These are phyloP conservation scores for Kodamaea sp. DNA, from an alignment of 1,139 yeast species.

Conservation along the genomic window DNA sequence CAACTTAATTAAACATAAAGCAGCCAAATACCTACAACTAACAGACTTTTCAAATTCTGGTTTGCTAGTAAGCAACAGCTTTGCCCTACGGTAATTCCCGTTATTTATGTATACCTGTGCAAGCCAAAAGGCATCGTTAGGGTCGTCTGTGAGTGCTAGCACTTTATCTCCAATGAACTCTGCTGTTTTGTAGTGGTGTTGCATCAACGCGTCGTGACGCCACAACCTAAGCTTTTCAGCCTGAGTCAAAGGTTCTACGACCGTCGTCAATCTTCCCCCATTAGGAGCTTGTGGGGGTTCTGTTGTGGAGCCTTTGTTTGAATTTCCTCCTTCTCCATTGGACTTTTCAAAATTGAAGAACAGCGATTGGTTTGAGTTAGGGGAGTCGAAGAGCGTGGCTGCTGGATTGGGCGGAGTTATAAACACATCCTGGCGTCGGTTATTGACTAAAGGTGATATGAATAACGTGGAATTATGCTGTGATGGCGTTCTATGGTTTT, in stretches of 20 bases:
- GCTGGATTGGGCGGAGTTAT: slow-evolving; percentile 58
- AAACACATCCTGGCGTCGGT: slow-evolving; percentile 49
- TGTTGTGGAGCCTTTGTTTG: slow-evolving; percentile 10
- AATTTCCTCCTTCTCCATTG: slow-evolving; percentile 15
- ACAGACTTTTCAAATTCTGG: slow-evolving; percentile 50
- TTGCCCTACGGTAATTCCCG: slow-evolving; percentile 79
- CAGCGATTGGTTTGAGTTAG: slow-evolving; percentile 44
- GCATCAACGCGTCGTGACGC: slow-evolving; percentile 94
- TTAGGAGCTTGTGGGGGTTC: slow-evolving; percentile 14
- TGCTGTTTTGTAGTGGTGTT: slow-evolving; percentile 89
- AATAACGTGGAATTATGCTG: slow-evolving; percentile 65
- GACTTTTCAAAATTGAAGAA: slow-evolving; percentile 36
- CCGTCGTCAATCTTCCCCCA: slow-evolving; percentile 6
- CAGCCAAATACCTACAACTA: slow-evolving; percentile 81
- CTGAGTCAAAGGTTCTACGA: slow-evolving; percentile 58
- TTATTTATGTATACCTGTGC: slow-evolving; percentile 82
- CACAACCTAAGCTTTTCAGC: slow-evolving; percentile 86
- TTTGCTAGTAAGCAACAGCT: slow-evolving; percentile 54
- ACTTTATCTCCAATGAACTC: slow-evolving; percentile 92
- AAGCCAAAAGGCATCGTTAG: slow-evolving; percentile 95
- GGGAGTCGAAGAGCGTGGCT: slow-evolving; percentile 44
- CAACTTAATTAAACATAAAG: slow-evolving; percentile 68
- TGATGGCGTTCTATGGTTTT: slow-evolving; percentile 39
- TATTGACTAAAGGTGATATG: slow-evolving; percentile 59
- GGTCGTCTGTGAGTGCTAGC: slow-evolving; percentile 74